Evolutionary conservation across 345 rosid genomes (phyloP).

Genomic region (Salix arbutifolia): DNA sequence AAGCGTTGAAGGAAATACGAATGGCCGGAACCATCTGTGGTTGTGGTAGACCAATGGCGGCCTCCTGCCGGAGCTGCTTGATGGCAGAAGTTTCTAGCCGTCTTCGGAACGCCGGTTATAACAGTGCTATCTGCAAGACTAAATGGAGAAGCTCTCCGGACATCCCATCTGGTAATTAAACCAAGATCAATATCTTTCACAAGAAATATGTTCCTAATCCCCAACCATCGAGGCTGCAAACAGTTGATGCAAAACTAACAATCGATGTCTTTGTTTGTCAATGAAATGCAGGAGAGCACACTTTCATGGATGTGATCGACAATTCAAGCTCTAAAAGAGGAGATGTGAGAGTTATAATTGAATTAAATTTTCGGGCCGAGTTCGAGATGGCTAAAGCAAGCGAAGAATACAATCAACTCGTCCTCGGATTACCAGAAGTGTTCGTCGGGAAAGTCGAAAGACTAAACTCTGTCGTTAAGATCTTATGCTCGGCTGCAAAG

Average conservation of each 20-base stretch:
- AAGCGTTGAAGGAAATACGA: slow-evolving; percentile 21
- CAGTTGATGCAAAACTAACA: neutral
- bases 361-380: slow-evolving; percentile 43
- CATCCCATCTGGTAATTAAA: slow-evolving; percentile 24
- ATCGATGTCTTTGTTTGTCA: too few relatives aligned
- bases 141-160: slow-evolving; percentile 27
- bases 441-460: slow-evolving; percentile 52
- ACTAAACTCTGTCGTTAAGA: slow-evolving; percentile 32
- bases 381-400: slow-evolving; percentile 54
- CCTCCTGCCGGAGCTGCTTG: slow-evolving; percentile 30
- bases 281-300: slow-evolving; percentile 37
- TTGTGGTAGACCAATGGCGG: slow-evolving; percentile 15
- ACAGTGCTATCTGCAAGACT: slow-evolving; percentile 26
- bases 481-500: slow-evolving; percentile 44
- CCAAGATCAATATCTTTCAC: neutral
- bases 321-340: slow-evolving; percentile 26
- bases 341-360: slow-evolving; percentile 41
- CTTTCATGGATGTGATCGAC: slow-evolving; percentile 37
- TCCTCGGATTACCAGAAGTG: slow-evolving; percentile 36
- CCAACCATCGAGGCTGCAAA: neutral
- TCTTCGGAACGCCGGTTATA: slow-evolving; percentile 19
- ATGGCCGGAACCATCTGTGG: slow-evolving; percentile 10
- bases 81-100: slow-evolving; percentile 24
- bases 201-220: neutral
- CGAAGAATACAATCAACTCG: slow-evolving; percentile 40